These are phyloP conservation scores for Pontederia paniculata DNA, from an alignment of 176 grass and related monocot genomes.

Conservation along the genomic window DNA sequence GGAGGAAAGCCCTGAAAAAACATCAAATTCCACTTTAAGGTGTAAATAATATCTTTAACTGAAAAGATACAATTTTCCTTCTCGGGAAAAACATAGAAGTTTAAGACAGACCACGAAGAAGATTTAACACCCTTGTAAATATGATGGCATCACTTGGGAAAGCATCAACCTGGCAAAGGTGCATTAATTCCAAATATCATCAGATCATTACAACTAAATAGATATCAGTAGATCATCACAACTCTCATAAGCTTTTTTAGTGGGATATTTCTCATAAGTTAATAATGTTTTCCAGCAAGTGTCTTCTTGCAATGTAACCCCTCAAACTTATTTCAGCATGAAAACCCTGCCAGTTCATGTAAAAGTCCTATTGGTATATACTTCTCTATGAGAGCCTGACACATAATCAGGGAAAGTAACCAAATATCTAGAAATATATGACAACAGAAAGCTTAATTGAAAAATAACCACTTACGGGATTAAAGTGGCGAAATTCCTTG, in stretches of 20 bases:
- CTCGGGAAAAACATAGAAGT: constrained; percentile 1
- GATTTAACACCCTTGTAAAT: constrained; percentile 89
- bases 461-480: constrained; percentile 55
- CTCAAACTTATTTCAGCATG: too few species aligned
- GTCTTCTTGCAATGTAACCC: too few species aligned
- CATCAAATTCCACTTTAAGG: neutral
- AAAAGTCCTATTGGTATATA: too few species aligned
- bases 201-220: neutral
- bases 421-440: too few species aligned
- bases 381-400: too few species aligned
- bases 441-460: neutral
- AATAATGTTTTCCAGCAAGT: too few species aligned
- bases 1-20: constrained; percentile 66
- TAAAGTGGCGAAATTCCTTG: constrained; percentile 63
- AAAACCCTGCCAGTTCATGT: too few species aligned
- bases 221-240: neutral
- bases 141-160: constrained; percentile 97
- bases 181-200: neutral
- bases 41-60: constrained; percentile 12
- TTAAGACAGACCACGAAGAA: constrained; percentile 76
- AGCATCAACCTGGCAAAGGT: constrained; percentile 66
- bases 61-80: neutral
- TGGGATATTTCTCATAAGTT: too few species aligned
- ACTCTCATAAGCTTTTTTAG: too few species aligned
- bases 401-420: constrained; percentile 1